These are phyloP conservation scores for Omphalea diandra DNA, from an alignment of 441 rosid species.

Conservation along the genomic window DNA sequence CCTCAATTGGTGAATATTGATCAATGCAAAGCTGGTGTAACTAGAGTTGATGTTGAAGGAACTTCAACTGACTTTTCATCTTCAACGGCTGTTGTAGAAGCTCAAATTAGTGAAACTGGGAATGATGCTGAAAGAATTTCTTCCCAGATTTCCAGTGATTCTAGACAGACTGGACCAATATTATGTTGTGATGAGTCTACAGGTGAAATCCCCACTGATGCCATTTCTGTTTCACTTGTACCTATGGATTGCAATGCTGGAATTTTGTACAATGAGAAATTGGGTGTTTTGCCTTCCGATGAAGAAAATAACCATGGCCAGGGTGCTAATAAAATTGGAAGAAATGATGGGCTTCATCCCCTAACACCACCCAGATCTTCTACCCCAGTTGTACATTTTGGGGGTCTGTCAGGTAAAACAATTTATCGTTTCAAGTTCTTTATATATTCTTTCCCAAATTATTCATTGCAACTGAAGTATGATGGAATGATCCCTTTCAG, in stretches of 20 bases:
- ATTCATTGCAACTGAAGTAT: not conserved
- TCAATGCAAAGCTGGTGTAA: slow-evolving; percentile 25
- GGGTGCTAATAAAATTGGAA: slow-evolving; percentile 16
- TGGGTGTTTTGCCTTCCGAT: slow-evolving; percentile 12
- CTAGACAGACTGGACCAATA: slow-evolving; percentile 23
- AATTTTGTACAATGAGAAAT: slow-evolving; percentile 19
- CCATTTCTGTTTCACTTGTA: slow-evolving; percentile 25
- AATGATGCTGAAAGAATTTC: slow-evolving; percentile 16
- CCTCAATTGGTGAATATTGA: slow-evolving; percentile 23
- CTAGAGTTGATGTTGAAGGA: slow-evolving; percentile 25
- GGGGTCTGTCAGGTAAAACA: slow-evolving; percentile 29
- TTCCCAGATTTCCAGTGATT: not conserved
- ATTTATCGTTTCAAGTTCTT: slow-evolving; percentile 8
- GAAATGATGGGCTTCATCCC: slow-evolving; percentile 23
- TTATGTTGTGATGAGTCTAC: slow-evolving; percentile 18
- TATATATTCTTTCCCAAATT: not conserved
- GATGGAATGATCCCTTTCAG: slow-evolving; percentile 21
- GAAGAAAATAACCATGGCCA: slow-evolving; percentile 25
- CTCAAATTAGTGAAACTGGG: slow-evolving; percentile 20
- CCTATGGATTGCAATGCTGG: slow-evolving; percentile 17
- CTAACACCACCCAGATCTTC: slow-evolving; percentile 27
- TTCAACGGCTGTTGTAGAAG: slow-evolving; percentile 20
- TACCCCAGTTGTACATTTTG: not conserved
- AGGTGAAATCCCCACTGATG: slow-evolving; percentile 18
- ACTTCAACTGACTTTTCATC: slow-evolving; percentile 20